Evolutionary conservation across 2,329 filamentous ascomycete species (phyloP).

Genomic region (Teratosphaeria epicoccoides): DNA sequence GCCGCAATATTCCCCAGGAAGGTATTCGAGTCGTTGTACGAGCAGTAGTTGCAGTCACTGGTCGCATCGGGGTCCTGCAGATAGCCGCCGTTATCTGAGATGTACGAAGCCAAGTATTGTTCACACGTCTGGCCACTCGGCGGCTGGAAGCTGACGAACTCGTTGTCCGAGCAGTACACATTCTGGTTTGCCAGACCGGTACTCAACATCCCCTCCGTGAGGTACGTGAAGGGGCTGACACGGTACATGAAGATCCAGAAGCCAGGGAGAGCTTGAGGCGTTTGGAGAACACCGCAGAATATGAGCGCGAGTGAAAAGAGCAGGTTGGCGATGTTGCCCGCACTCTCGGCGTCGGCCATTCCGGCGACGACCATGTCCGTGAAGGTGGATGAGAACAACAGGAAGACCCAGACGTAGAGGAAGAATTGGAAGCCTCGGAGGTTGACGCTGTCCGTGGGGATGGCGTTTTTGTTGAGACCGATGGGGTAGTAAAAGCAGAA

Average conservation of each 20-base stretch:
- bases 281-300: conserved; percentile 60
- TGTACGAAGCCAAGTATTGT: conserved; percentile 29
- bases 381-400: conserved; percentile 63
- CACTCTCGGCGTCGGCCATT: conserved; percentile 63
- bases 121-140: conserved; percentile 36
- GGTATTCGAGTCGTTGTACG: conserved; percentile 32
- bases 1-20: conserved; percentile 34
- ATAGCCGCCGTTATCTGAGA: conserved; percentile 24
- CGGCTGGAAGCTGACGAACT: conserved; percentile 58
- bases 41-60: conserved; percentile 31
- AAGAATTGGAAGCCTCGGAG: conserved; percentile 72
- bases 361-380: conserved; percentile 67
- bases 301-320: conserved; percentile 62
- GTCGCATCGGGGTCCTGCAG: conserved; percentile 25
- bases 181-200: conserved; percentile 56
- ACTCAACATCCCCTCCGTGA: conserved; percentile 61
- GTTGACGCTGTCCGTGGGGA: conserved; percentile 47
- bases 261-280: conserved; percentile 50
- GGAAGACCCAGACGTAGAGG: conserved; percentile 62
- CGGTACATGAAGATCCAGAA: conserved; percentile 79
- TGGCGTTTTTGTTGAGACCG: conserved; percentile 62
- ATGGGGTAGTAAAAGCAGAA: conserved; percentile 80
- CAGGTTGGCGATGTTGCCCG: conserved; percentile 64
- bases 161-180: conserved; percentile 58
- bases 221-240: conserved; percentile 67